Evolutionary conservation across 805 yeast species (phyloP), one percentile per base, ranked within the genome.

Genomic region (Candida pini): DNA sequence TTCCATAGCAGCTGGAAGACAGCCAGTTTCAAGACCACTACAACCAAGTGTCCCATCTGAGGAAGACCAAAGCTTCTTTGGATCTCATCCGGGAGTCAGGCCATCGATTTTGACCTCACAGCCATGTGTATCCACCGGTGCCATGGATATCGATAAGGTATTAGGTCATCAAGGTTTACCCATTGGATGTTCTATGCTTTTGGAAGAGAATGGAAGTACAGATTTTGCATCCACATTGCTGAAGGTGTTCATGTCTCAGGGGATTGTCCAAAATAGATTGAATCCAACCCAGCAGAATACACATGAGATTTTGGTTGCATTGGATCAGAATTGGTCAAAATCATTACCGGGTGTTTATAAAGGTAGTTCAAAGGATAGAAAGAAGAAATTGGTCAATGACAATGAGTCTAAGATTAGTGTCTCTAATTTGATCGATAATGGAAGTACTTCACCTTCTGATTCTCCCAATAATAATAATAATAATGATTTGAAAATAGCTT

Each of bases 111-210:
- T 79, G 17, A 80, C 88, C 5, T 80, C 95, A 3, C 79, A 75
- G 36, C 79, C 83, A 0, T 75, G 88, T 1, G 69, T 81, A 1
- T 85, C 97, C 1, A 81, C 95, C 0, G 97, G 97, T 2, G 71
- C 81, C 17, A 54, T 68, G 6, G 89, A 86, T 51, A 56, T 90
- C 16, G 97, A 90, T 56, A 74, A 69, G 43, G 58, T 85, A 4
- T 53, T 90, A 33, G 74, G 72, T 1, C 97, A 90, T 56, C 81
- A 76, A 36, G 98, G 98, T 1, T 54, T 89, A 12, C 97, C 97
- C 2, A 46, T 85, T 9, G 95, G 96, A 1, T 59, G 68, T 9
- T 69, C 83, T 5, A 52, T 88, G 25, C 55, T 89, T 10, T 54
- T 90, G 4, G 90, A 86, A 54, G 97, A 90, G 53, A 71, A 75